Conservation (phyloP, 495 filamentous ascomycete species). For the Xylaria venustula region DNA sequence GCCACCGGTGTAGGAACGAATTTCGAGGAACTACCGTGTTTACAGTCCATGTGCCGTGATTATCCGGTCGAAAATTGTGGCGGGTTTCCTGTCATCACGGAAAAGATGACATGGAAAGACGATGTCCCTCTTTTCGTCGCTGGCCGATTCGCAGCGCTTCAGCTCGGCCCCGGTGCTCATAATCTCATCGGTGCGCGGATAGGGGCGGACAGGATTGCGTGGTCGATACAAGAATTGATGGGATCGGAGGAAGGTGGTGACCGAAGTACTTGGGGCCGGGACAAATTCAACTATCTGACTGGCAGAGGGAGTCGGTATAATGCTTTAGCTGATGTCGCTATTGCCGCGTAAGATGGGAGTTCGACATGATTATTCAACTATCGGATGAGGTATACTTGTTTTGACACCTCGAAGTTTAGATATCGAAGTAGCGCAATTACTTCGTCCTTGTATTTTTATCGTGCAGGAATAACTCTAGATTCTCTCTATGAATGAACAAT, state of each 20-base stretch:
- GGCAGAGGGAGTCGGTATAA: slow-evolving; percentile 27
- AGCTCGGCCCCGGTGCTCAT: slow-evolving; percentile 59
- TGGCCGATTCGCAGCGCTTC: slow-evolving; percentile 55
- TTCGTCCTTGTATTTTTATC: too few species aligned
- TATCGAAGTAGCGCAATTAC: neutral
- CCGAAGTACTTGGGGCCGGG: slow-evolving; percentile 16
- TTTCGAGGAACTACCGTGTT: slow-evolving; percentile 47
- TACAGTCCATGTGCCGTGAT: slow-evolving; percentile 48
- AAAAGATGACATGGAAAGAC: slow-evolving; percentile 56
- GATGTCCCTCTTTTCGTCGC: slow-evolving; percentile 62
- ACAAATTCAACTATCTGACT: slow-evolving; percentile 30
- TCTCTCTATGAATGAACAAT: neutral
- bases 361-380: neutral
- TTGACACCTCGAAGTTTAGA: too few species aligned
- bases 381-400: neutral
- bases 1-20: slow-evolving; percentile 58
- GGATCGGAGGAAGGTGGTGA: slow-evolving; percentile 22
- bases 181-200: slow-evolving; percentile 64
- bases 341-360: neutral
- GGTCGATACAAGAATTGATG: slow-evolving; percentile 54
- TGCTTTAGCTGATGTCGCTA: slow-evolving; percentile 13
- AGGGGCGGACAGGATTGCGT: slow-evolving; percentile 62
- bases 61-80: slow-evolving; percentile 53
- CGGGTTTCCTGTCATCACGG: slow-evolving; percentile 60
- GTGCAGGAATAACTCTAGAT: neutral